A percentile compares a stretch with the other conserved stretches of the same genome.
phyloP scores from a whole-genome alignment of 805 yeast species.

The Spathaspora gorwiae region DNA sequence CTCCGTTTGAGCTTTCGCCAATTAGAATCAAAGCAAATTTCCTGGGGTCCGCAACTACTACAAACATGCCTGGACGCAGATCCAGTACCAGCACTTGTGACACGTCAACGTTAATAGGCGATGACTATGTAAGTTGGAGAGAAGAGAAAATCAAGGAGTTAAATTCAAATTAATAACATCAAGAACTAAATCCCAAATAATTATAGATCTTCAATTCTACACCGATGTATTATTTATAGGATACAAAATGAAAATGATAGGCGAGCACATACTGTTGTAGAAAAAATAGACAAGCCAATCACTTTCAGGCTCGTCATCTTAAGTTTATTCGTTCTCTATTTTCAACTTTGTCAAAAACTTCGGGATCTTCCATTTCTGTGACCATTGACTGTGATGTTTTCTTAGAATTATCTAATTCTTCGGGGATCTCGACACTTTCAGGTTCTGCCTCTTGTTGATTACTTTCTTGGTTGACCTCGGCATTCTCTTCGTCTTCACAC shows the following conservation, averaged over 20 bases:
- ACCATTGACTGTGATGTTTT: too few species aligned
- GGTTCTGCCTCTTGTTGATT: background rate
- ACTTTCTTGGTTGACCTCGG: constrained; percentile 3
- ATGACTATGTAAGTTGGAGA: constrained; percentile 39
- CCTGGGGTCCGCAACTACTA: background rate
- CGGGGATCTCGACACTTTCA: background rate
- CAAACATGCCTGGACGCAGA: background rate
- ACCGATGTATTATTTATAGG: too few species aligned
- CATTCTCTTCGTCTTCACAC: constrained; percentile 8
- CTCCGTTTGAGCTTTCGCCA: constrained; percentile 11
- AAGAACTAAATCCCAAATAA: too few species aligned
- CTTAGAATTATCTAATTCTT: too few species aligned
- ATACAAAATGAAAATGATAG: too few species aligned
- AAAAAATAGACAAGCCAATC: too few species aligned
- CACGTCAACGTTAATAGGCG: constrained; percentile 36
- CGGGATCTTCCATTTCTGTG: too few species aligned
- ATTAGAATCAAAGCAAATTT: constrained; percentile 5
- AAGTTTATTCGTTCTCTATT: too few species aligned
- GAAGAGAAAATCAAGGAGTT: constrained; percentile 29
- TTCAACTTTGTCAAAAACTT: too few species aligned
- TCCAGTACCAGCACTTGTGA: constrained; percentile 23
- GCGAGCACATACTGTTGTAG: too few species aligned
- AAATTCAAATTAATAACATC: constrained; percentile 6
- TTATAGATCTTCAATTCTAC: too few species aligned
- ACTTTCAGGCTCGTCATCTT: too few species aligned